These are phyloP conservation scores for Leersia perrieri DNA, from an alignment of 176 grass and related monocot genomes.

Conservation along the genomic window DNA sequence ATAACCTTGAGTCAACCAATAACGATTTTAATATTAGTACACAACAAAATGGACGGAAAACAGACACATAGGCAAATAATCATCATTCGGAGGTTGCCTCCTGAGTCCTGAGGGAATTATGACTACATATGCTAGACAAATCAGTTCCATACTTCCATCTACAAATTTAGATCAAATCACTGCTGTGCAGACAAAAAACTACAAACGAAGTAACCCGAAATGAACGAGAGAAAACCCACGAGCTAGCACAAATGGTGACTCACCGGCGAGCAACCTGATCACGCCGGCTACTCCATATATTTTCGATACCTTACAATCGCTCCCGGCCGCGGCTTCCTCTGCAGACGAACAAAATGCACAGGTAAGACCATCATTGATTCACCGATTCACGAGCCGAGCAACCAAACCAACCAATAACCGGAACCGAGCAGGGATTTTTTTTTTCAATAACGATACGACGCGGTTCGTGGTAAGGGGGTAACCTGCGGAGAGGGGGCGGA, in stretches of 20 bases:
- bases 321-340: constrained; percentile 42
- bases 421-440: not conserved
- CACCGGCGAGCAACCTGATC: constrained; percentile 39
- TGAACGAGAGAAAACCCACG: not conserved
- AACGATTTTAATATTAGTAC: not conserved
- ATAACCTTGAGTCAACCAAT: not conserved
- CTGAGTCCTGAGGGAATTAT: not conserved
- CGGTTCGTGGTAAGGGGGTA: not conserved
- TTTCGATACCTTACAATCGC: constrained; percentile 38
- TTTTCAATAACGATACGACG: not conserved
- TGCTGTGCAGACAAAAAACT: not conserved
- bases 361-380: constrained; percentile 10
- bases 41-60: not conserved
- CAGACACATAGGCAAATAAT: not conserved
- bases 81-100: not conserved
- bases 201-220: not conserved
- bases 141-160: not conserved
- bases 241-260: not conserved
- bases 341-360: constrained; percentile 17
- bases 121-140: not conserved
- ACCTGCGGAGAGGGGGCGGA: constrained; percentile 54
- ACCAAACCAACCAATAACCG: not conserved
- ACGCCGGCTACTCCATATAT: constrained; percentile 34
- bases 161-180: constrained; percentile 10
- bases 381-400: constrained; percentile 20